Evolutionary conservation across 2,329 filamentous ascomycete genomes (phyloP).

Genomic region (Clonostachys solani): DNA sequence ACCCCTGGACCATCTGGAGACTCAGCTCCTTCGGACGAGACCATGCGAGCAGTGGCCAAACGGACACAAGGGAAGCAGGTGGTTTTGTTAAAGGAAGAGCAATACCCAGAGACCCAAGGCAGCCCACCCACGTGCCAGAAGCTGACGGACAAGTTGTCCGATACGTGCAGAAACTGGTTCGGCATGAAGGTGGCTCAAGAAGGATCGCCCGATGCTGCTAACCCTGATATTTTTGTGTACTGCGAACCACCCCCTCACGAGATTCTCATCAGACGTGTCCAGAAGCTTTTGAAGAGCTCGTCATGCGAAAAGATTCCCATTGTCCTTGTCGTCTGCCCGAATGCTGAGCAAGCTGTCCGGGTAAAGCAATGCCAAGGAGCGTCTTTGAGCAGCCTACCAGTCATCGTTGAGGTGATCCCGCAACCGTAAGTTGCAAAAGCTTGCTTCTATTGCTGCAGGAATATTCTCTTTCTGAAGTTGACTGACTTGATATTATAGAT

Average conservation of each 20-base stretch:
- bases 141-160: slow-evolving; percentile 19
- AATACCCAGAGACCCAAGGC: neutral
- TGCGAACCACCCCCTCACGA: slow-evolving; percentile 15
- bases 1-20: slow-evolving; percentile 5
- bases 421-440: slow-evolving; percentile 18
- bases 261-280: neutral
- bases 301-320: slow-evolving; percentile 11
- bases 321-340: slow-evolving; percentile 16
- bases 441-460: no score
- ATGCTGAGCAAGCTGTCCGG: slow-evolving; percentile 15
- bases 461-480: no score
- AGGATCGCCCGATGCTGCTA: neutral
- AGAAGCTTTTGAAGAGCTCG: no score
- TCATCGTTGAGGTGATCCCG: slow-evolving; percentile 18
- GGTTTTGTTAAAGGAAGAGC: no score
- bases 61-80: slow-evolving; percentile 3
- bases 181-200: slow-evolving; percentile 18
- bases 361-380: no score
- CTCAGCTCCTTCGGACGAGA: slow-evolving; percentile 5
- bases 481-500: slow-evolving; percentile 4
- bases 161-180: slow-evolving; percentile 25
- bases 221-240: slow-evolving; percentile 16
- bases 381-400: slow-evolving; percentile 2
- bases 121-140: slow-evolving; percentile 9
- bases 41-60: slow-evolving; percentile 2